These are phyloP conservation scores for Ecytonucleospora hepatopenaei DNA, from an alignment of 371 early-diverging fungal species.

Conservation along the genomic window DNA sequence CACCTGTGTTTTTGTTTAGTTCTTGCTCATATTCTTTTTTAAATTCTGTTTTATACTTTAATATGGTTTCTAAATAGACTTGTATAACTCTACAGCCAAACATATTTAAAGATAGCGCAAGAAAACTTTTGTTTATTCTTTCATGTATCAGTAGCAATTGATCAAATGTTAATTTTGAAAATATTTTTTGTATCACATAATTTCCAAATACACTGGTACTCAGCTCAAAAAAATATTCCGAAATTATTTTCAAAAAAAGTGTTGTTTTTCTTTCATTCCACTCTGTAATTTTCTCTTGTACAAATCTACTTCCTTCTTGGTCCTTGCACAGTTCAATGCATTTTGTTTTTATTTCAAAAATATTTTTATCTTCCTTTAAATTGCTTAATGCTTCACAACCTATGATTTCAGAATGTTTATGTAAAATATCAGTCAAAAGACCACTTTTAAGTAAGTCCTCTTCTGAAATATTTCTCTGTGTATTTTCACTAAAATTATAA, in stretches of 20 bases:
- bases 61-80: constrained; percentile 80
- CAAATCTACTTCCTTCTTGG: constrained; percentile 92
- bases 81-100: constrained; percentile 98
- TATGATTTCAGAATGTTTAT: no score
- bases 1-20: no score
- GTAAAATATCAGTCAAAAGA: no score
- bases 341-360: constrained; percentile 1
- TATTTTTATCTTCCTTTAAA: no score
- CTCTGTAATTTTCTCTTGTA: constrained; percentile 88
- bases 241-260: constrained; percentile 82
- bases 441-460: no score
- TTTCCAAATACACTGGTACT: constrained; percentile 98
- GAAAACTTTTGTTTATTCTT: constrained; percentile 78
- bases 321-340: constrained; percentile 67
- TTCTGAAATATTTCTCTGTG: no score
- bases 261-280: constrained; percentile 71
- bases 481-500: no score
- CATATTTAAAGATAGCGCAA: constrained; percentile 84
- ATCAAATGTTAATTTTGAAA: constrained; percentile 62
- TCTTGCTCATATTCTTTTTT: constrained; percentile 63
- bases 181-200: constrained; percentile 96
- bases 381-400: no score
- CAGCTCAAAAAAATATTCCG: constrained; percentile 72
- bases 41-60: constrained; percentile 57
- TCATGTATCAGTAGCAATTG: constrained; percentile 58